Evolutionary conservation across 164 flowering plant species (phyloP), one percentile per base, ranked within the genome.

Genomic region (Vitis cinerea): DNA sequence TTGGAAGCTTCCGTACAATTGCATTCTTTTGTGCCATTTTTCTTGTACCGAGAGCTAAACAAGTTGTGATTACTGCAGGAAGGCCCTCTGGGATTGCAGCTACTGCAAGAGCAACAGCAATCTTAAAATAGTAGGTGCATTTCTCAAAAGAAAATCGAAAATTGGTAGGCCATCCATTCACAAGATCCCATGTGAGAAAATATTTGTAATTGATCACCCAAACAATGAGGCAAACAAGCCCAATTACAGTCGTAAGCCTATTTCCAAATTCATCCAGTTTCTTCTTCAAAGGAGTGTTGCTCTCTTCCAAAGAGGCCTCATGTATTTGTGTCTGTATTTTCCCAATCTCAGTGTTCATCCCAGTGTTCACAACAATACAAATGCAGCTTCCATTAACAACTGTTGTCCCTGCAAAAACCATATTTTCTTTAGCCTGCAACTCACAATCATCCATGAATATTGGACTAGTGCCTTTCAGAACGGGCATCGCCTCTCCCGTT

Each of bases 31-130:
- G 92, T 50, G 98, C 98, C 98, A 93, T 93, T 78, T 91, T 93
- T 66, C 85, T 74, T 14, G 97, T 93, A 27, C 98, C 98, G 13
- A 93, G 79, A 72, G 98, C 98, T 57, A 93, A 81, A 76, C 93
- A 91, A 44, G 98, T 93, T 6, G 97, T 93, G 58, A 93, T 93
- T 2, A 93, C 97, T 8, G 98, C 95, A 52, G 98, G 98, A 68
- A 93, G 92, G 48, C 98, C 98, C 81, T 93, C 98, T 16, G 98
- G 98, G 55, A 93, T 93, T 12, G 98, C 95, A 78, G 98, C 98
- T 8, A 93, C 98, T 14, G 98, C 98, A 47, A 93, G 87, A 53
- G 95, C 92, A 71, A 93, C 89, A 10, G 98, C 95, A 53, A 91
- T 90, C 80, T 93, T 88, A 71, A 93, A 93, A 82, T 93, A 91